phyloP scores from a whole-genome alignment of 768 basidiomycete genomes.

The Crucibulum laeve region DNA sequence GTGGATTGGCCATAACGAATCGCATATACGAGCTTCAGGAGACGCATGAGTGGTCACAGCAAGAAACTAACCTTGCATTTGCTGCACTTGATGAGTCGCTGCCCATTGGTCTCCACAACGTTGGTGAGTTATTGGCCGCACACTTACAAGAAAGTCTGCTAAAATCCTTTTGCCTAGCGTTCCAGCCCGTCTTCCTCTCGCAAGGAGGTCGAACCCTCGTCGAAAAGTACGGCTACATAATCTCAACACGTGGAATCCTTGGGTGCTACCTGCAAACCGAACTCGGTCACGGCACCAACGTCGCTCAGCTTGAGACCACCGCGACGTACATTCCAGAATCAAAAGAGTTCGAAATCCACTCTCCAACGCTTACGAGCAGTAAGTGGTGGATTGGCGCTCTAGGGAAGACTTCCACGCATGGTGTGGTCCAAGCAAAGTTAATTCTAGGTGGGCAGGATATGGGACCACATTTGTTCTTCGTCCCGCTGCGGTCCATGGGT shows the following conservation, averaged over 20 bases:
- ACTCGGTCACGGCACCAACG: conserved; percentile 75
- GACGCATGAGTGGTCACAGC: conserved; percentile 45
- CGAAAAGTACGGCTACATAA: conserved; percentile 45
- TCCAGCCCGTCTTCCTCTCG: conserved; percentile 61
- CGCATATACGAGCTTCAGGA: conserved; percentile 58
- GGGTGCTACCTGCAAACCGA: conserved; percentile 79
- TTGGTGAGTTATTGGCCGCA: conserved; percentile 24
- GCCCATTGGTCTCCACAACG: conserved; percentile 35
- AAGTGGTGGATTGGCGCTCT: conserved; percentile 85
- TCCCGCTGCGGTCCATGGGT: conserved; percentile 66
- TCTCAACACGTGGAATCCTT: conserved; percentile 52
- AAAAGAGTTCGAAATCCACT: conserved; percentile 70
- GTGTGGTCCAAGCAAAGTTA: conserved; percentile 72
- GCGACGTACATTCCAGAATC: conserved; percentile 68
- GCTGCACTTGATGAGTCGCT: conserved; percentile 46
- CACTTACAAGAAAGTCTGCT: conserved; percentile 9
- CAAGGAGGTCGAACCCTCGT: conserved; percentile 57
- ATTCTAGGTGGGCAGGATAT: conserved; percentile 55
- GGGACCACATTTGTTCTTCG: conserved; percentile 74
- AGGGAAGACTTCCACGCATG: conserved; percentile 71
- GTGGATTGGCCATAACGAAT: conserved; percentile 49
- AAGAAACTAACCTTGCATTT: conserved; percentile 43
- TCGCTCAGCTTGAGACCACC: conserved; percentile 66
- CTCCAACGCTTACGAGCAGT: conserved; percentile 66
- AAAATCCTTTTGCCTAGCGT: conserved; percentile 31